Percentiles rank a stretch among this genome's conserved stretches.
phyloP scores from a whole-genome alignment of 768 basidiomycete genomes.

The Mrakia blollopis region DNA sequence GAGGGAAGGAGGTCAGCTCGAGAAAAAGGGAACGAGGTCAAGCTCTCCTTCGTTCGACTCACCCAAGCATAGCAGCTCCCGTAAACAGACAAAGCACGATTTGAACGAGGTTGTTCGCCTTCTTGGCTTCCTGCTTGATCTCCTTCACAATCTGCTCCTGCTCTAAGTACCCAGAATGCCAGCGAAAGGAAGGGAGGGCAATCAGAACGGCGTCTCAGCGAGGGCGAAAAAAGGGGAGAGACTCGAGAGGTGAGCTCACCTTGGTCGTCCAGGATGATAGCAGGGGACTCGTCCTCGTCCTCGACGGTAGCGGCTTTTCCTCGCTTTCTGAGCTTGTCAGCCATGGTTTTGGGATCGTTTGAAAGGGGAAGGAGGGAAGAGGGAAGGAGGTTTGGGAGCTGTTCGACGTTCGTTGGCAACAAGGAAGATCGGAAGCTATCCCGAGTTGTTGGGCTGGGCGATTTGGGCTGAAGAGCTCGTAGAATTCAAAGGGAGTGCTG shows the following conservation, averaged over 20 bases:
- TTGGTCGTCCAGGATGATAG: slow-evolving; percentile 1
- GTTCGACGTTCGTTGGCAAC: not conserved
- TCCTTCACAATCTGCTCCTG: not conserved
- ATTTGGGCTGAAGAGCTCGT: no score
- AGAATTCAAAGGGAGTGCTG: no score
- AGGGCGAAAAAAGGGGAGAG: not conserved
- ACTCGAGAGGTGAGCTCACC: not conserved
- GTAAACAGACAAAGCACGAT: not conserved
- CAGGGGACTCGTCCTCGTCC: not conserved
- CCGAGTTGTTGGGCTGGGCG: not conserved
- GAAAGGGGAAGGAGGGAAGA: not conserved
- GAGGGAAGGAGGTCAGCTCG: not conserved
- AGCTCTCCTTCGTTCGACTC: not conserved
- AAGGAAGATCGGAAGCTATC: not conserved
- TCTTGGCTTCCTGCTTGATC: slow-evolving; percentile 10
- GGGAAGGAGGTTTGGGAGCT: not conserved
- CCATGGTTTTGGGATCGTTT: no score
- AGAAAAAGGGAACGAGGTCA: not conserved
- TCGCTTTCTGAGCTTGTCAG: not conserved
- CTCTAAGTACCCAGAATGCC: not conserved
- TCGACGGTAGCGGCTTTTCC: not conserved
- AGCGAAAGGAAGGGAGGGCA: not conserved
- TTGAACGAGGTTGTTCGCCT: not conserved
- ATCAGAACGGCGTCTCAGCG: not conserved
- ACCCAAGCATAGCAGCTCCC: slow-evolving; percentile 11